These are phyloP conservation scores for Suillus sp. DNA, from an alignment of 768 basidiomycete species.

Conservation along the genomic window DNA sequence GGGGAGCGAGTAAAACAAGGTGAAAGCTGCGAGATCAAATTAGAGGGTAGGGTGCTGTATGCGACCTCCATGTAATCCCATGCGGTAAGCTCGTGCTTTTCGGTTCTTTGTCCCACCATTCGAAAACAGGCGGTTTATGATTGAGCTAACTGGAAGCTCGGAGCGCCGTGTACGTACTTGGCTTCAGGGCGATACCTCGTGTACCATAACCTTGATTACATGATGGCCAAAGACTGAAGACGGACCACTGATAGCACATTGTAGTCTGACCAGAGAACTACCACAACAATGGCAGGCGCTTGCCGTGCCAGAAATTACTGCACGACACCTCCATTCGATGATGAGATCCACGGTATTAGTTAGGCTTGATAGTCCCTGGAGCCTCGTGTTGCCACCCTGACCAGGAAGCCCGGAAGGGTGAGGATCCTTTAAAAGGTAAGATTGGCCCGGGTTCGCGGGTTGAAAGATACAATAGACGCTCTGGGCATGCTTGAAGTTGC, in stretches of 20 bases:
- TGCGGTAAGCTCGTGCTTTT: neutral
- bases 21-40: neutral
- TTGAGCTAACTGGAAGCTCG: neutral
- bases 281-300: neutral
- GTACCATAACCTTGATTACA: neutral
- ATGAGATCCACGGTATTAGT: neutral
- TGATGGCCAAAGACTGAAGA: neutral
- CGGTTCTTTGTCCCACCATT: neutral
- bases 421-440: neutral
- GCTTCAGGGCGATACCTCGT: neutral
- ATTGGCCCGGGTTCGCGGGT: neutral
- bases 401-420: neutral
- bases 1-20: neutral
- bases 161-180: neutral
- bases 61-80: neutral
- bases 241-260: neutral
- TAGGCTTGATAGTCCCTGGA: neutral
- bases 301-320: neutral
- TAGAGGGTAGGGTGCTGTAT: neutral
- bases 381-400: slow-evolving; percentile 7
- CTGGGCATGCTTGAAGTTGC: neutral
- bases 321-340: neutral
- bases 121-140: neutral
- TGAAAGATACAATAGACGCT: neutral
- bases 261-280: neutral